Evolutionary conservation across 257 asterid species (phyloP), one percentile per base, ranked within the genome.

Genomic region (Nicotiana paniculata): DNA sequence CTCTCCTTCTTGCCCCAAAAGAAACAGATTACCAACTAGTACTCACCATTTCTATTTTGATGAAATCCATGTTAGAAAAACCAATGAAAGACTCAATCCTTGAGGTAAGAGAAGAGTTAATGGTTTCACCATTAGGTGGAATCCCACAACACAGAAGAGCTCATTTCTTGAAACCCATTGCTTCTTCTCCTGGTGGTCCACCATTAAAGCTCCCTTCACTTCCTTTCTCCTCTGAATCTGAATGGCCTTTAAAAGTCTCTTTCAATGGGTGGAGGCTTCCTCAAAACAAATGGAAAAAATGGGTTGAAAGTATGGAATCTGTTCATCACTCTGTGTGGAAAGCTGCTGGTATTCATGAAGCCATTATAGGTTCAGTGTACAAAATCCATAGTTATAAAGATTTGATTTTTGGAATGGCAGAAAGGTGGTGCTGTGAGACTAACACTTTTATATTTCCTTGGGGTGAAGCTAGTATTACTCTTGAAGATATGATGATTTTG

Each of bases 381-480:
- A 86, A 33, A 30, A 78, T 86, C 9, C 32, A 62, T 13, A 35
- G 16, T 11, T 68, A 87, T 21, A 57, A 80, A 1, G 88, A 86
- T 8, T 39, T 90, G 33, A 30, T 90, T 30, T 69, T 84, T 1
- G 87, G 82, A 21, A 10, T 90, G 10, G 85, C 83, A 1, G 90
- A 89, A 37, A 85, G 88, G 15, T 90, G 92, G 92, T 69, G 81
- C 28, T 64, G 85, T 15, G 87, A 87, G 1, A 87, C 91, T 2
- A 88, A 84, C 66, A 85, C 89, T 0, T 90, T 88, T 15, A 21
- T 88, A 0, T 88, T 90, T 59, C 89, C 88, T 0, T 90, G 91
- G 91, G 93, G 93, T 10, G 91, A 90, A 78, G 84, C 87, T 12
- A 88, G 87, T 3, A 62, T 90, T 2, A 89, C 90, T 1, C 66